These are phyloP conservation scores for Elsinoe arachidis DNA, from an alignment of 2,329 filamentous ascomycete species.

Conservation along the genomic window DNA sequence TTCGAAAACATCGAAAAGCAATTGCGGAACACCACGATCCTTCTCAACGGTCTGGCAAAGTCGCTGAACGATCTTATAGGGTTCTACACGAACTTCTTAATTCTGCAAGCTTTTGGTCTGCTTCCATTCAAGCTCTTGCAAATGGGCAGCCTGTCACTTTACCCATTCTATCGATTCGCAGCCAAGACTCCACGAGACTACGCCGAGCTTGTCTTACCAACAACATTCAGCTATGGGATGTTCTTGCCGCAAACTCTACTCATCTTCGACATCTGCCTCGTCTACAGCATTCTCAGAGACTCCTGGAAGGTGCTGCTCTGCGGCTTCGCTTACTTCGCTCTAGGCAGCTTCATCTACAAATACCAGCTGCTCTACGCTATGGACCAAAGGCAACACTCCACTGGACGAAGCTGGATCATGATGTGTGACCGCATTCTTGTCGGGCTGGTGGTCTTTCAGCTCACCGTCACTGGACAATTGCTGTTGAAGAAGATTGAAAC, in stretches of 20 bases:
- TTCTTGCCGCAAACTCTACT: slow-evolving; percentile 88
- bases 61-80: slow-evolving; percentile 66
- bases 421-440: slow-evolving; percentile 87
- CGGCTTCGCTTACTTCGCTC: slow-evolving; percentile 71
- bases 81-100: slow-evolving; percentile 91
- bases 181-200: slow-evolving; percentile 87
- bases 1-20: slow-evolving; percentile 58
- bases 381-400: slow-evolving; percentile 92
- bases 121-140: slow-evolving; percentile 89
- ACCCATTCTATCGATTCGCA: slow-evolving; percentile 67
- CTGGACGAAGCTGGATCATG: slow-evolving; percentile 90
- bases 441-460: slow-evolving; percentile 78
- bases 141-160: slow-evolving; percentile 74
- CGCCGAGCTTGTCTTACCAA: slow-evolving; percentile 70
- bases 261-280: slow-evolving; percentile 88
- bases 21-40: slow-evolving; percentile 67
- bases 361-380: slow-evolving; percentile 97
- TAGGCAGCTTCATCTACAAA: slow-evolving; percentile 87
- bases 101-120: slow-evolving; percentile 85
- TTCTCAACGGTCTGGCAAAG: slow-evolving; percentile 65
- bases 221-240: slow-evolving; percentile 90
- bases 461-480: slow-evolving; percentile 82
- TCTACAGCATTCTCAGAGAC: slow-evolving; percentile 77
- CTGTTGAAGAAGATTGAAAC: slow-evolving; percentile 65
- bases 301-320: slow-evolving; percentile 76